Conservation (phyloP, 495 filamentous ascomycete genomes). For the Xylaria venustula region DNA sequence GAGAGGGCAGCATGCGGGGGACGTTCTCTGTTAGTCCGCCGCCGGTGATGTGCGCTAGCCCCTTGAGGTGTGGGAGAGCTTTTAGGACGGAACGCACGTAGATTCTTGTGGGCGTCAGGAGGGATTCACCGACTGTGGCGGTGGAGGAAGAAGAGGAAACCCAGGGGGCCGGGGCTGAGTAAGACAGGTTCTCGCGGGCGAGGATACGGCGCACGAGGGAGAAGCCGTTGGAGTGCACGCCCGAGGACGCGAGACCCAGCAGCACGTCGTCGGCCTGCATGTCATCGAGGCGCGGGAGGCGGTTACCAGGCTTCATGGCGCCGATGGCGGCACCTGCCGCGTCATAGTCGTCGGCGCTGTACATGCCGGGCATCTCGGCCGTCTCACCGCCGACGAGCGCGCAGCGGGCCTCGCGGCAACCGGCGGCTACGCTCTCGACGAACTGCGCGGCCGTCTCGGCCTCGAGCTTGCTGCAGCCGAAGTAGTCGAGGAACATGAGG, state of each 20-base stretch:
- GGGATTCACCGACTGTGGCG: conserved; percentile 63
- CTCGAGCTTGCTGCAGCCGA: conserved; percentile 82
- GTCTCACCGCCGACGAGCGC: conserved; percentile 95
- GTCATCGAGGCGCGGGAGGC: conserved; percentile 69
- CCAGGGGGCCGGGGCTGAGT: conserved; percentile 75
- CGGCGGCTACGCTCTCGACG: conserved; percentile 80
- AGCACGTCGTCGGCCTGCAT: conserved; percentile 84
- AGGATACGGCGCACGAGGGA: conserved; percentile 88
- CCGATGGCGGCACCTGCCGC: conserved; percentile 86
- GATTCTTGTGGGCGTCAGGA: conserved; percentile 78
- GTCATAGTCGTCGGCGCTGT: conserved; percentile 80
- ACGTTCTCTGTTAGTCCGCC: conserved; percentile 91
- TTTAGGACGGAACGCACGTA: conserved; percentile 74
- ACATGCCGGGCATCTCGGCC: conserved; percentile 95
- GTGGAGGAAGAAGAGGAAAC: conserved; percentile 25
- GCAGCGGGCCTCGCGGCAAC: conserved; percentile 77
- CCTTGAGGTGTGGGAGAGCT: conserved; percentile 67
- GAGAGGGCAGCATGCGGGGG: conserved; percentile 80
- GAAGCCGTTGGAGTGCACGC: conserved; percentile 93
- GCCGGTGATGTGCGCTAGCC: conserved; percentile 94
- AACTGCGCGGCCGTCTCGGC: conserved; percentile 74
- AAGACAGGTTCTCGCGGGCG: conserved; percentile 64
- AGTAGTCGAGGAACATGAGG: conserved; percentile 94
- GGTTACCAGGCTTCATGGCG: conserved; percentile 64
- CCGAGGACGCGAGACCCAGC: conserved; percentile 77